phyloP scores from a whole-genome alignment of 148 eudicot genomes.

The Fallopia convolvulus region DNA sequence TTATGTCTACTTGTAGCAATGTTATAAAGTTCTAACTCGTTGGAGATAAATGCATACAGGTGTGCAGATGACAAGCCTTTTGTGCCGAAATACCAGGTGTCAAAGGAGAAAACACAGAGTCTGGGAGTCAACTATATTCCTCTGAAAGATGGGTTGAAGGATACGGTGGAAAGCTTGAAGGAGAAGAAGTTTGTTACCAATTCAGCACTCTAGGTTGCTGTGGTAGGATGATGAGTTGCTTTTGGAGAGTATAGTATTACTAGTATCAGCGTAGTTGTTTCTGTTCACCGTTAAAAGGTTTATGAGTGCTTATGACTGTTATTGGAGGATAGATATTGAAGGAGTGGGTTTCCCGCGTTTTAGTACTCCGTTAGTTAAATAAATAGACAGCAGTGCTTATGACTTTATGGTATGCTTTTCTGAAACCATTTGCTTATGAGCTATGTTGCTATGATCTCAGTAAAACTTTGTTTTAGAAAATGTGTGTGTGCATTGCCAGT shows the following conservation, averaged over 20 bases:
- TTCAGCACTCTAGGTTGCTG: neutral
- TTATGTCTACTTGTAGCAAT: neutral
- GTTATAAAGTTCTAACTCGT: neutral
- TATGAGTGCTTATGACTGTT: neutral
- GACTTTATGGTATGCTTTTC: neutral
- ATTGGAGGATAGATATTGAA: no score
- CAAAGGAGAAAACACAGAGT: constrained; percentile 20
- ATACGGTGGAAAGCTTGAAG: constrained; percentile 26
- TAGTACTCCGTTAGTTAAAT: no score
- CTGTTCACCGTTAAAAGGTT: neutral
- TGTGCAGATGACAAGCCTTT: constrained; percentile 22
- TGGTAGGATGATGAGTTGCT: neutral
- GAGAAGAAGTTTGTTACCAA: constrained; percentile 16
- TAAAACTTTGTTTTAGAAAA: no score
- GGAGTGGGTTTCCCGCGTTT: no score
- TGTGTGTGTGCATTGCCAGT: no score
- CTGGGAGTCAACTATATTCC: constrained; percentile 25
- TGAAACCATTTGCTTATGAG: neutral
- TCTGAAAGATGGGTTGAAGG: constrained; percentile 16
- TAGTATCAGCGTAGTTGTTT: no score
- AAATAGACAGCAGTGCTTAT: no score
- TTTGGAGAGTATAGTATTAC: neutral
- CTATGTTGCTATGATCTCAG: neutral
- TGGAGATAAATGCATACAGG: constrained; percentile 4
- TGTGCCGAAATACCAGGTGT: constrained; percentile 7